These are phyloP conservation scores for Boletus reticulatus DNA, from an alignment of 768 basidiomycete species.

Conservation along the genomic window DNA sequence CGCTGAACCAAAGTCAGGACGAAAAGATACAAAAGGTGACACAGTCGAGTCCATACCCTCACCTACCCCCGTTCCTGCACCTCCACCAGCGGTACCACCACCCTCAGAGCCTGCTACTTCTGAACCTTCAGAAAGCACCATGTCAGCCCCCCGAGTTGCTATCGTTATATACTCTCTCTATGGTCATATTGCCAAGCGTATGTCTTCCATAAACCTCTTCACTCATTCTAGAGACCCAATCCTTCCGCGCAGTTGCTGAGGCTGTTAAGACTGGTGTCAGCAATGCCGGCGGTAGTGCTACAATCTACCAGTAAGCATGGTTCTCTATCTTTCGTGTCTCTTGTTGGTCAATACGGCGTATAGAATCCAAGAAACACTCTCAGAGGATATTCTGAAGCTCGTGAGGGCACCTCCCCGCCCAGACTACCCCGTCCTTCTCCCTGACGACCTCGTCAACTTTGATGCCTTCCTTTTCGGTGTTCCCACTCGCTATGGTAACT, in stretches of 20 bases:
- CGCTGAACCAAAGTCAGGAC: conserved; percentile 23
- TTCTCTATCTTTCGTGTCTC: neutral
- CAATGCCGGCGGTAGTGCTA: conserved; percentile 40
- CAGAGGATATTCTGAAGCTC: conserved; percentile 61
- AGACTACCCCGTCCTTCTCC: conserved; percentile 44
- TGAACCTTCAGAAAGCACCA: neutral
- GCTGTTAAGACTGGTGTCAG: conserved; percentile 40
- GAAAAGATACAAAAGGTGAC: conserved; percentile 13
- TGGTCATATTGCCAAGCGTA: conserved; percentile 48
- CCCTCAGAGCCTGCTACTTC: neutral
- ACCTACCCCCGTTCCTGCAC: conserved; percentile 1
- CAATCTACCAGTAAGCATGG: conserved; percentile 45
- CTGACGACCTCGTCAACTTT: conserved; percentile 32
- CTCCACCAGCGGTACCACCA: neutral
- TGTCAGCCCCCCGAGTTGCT: conserved; percentile 38
- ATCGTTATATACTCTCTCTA: conserved; percentile 52
- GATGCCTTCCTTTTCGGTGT: conserved; percentile 47
- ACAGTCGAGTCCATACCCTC: neutral
- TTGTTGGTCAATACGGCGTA: neutral
- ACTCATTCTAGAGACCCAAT: neutral
- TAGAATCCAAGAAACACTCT: conserved; percentile 82
- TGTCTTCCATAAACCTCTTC: conserved; percentile 9
- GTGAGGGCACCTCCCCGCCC: conserved; percentile 73
- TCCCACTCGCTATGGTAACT: conserved; percentile 47
- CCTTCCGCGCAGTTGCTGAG: conserved; percentile 27